Evolutionary conservation across 1,284 basidiomycete species (phyloP), one percentile per base, ranked within the genome.

Genomic region (Singerocomus inundabilis): DNA sequence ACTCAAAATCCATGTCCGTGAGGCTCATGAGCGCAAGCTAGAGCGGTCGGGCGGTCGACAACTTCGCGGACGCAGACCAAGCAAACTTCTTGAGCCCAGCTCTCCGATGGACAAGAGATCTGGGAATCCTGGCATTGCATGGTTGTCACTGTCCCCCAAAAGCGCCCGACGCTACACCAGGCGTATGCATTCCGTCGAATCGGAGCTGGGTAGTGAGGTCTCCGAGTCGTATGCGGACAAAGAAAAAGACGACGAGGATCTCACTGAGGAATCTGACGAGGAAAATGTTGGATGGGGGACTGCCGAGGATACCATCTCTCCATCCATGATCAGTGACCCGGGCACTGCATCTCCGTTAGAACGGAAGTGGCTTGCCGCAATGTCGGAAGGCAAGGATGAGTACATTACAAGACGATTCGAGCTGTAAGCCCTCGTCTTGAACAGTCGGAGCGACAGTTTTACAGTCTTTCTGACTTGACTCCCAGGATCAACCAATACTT

Each of bases 251-350:
- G 64, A 68, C 4, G 67, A 67, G 34, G 67, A 68, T 12, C 61
- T 62, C 38, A 67, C 69, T 35, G 68, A 71, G 32, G 67, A 69
- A 47, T 68, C 69, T 0, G 70, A 69, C 25, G 67, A 68, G 34
- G 72, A 70, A 39, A 68, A 69, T 32, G 63, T 72, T 24, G 76
- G 75, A 33, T 77, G 76, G 76, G 75, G 80, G 46, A 74, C 76
- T 26, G 68, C 71, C 30, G 78, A 79, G 42, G 81, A 83, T 58
- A 77, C 78, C 42, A 62, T 76, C n/a, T 69, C 68, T 46, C 74
- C 87, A 8, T 79, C 81, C 1, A 81, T 94, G 64, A 91, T 95
- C 44, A 74, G 76, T 46, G 88, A 93, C 68, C 93, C 92, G n/a
- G 84, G 83, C 2, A 77, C 85, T 31, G 91, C 92, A 24, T 91